Percentiles rank a stretch among this genome's conserved stretches.
These are phyloP conservation scores for Aaosphaeria arxii DNA, from an alignment of 2,329 filamentous ascomycete species.

Conservation along the genomic window DNA sequence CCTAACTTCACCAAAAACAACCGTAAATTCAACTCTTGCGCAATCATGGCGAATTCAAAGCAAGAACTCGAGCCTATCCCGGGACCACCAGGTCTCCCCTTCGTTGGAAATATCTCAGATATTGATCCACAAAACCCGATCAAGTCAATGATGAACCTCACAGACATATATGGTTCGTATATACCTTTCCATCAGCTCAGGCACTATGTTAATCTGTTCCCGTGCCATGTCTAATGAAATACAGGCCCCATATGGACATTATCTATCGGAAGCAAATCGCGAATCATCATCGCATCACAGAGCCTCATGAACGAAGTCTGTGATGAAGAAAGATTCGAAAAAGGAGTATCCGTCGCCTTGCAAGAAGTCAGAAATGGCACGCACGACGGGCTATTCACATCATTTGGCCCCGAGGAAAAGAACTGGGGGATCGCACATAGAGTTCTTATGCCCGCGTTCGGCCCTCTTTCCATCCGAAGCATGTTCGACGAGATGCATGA, in stretches of 20 bases:
- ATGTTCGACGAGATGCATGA: constrained; percentile 63
- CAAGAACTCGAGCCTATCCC: constrained; percentile 50
- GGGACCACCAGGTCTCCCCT: constrained; percentile 60
- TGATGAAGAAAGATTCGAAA: constrained; percentile 36
- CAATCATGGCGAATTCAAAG: not conserved
- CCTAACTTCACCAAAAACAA: no score
- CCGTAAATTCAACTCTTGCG: not conserved
- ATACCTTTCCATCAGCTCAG: not conserved
- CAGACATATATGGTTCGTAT: constrained; percentile 62
- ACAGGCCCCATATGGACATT: constrained; percentile 29
- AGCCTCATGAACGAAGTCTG: constrained; percentile 39
- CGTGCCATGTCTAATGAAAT: not conserved
- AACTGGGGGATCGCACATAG: constrained; percentile 58
- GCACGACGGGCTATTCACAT: constrained; percentile 42
- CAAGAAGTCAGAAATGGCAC: constrained; percentile 34
- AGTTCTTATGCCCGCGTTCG: constrained; percentile 66
- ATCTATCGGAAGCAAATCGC: constrained; percentile 19
- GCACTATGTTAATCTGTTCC: no score
- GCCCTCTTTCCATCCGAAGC: constrained; percentile 62
- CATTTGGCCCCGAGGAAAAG: constrained; percentile 35
- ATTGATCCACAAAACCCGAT: constrained; percentile 59
- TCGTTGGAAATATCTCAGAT: constrained; percentile 65
- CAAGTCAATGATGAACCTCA: constrained; percentile 54
- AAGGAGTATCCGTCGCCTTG: constrained; percentile 25
- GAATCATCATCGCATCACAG: constrained; percentile 29